Percentiles rank a stretch among this genome's conserved stretches.
These are phyloP conservation scores for Urochloa ruziziensis DNA, from an alignment of 176 grass and related monocot genomes.

Conservation along the genomic window DNA sequence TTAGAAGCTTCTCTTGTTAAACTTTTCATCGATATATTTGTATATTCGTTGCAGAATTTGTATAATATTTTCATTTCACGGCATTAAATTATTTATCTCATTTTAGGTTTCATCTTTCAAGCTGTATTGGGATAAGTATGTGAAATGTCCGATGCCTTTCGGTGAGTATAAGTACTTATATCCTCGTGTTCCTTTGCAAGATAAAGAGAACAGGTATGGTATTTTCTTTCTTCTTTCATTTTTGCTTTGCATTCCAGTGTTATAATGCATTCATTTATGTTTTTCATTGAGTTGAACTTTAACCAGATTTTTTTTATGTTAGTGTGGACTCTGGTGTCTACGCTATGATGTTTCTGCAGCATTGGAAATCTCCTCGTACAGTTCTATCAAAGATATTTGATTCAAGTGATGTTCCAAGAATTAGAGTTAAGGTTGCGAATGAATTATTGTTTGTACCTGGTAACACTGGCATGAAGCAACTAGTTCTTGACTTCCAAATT, in stretches of 20 bases:
- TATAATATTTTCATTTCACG: too few relatives aligned
- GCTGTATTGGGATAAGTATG: background rate
- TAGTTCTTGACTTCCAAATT: background rate
- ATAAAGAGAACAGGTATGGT: too few relatives aligned
- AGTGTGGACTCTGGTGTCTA: background rate
- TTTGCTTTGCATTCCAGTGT: too few relatives aligned
- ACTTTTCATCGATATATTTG: too few relatives aligned
- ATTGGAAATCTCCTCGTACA: background rate
- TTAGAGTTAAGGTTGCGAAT: background rate
- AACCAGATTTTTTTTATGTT: too few relatives aligned
- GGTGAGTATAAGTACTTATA: background rate
- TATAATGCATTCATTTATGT: too few relatives aligned
- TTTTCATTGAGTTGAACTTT: background rate
- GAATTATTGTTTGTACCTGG: background rate
- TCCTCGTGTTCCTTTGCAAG: background rate
- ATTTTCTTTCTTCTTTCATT: too few relatives aligned
- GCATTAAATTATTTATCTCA: too few relatives aligned
- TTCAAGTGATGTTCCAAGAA: background rate
- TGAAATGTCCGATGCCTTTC: background rate
- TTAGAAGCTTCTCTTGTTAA: too few relatives aligned
- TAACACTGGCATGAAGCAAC: background rate
- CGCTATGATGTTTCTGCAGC: background rate
- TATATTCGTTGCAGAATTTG: too few relatives aligned
- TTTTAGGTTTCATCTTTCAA: background rate
- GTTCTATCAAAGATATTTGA: too few relatives aligned